These are phyloP conservation scores for Mortierella sp. DNA, from an alignment of 371 early-diverging fungal species.

Conservation along the genomic window DNA sequence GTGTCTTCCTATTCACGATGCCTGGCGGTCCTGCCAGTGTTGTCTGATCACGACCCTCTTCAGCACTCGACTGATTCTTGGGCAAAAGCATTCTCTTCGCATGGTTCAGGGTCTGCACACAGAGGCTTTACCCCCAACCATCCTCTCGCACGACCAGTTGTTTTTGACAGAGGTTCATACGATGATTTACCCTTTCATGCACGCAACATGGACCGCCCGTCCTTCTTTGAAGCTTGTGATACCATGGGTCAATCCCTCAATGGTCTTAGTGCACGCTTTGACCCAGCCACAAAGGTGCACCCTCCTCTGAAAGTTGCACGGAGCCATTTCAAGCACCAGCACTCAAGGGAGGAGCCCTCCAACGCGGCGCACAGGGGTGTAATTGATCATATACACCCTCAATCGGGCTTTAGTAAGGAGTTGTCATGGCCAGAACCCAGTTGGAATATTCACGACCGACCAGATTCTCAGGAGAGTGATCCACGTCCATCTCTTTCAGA, in stretches of 20 bases:
- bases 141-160: slow-evolving; percentile 18
- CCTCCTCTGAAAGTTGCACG: not conserved
- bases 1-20: not conserved
- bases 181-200: not conserved
- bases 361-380: too few species aligned
- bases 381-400: too few species aligned
- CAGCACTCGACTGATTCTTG: too few species aligned
- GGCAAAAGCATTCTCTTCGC: slow-evolving; percentile 1
- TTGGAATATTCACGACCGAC: too few species aligned
- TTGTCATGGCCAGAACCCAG: too few species aligned
- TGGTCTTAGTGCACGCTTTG: too few species aligned
- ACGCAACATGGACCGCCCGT: not conserved
- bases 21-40: not conserved
- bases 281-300: not conserved
- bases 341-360: not conserved
- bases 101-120: slow-evolving; percentile 1
- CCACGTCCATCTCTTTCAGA: too few species aligned
- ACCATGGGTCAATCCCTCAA: not conserved
- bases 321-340: slow-evolving; percentile 5
- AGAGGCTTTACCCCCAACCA: not conserved
- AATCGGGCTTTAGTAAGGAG: too few species aligned
- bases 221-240: not conserved
- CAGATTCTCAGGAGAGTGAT: too few species aligned
- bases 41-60: not conserved
- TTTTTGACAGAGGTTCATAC: slow-evolving; percentile 20